Percentiles rank a stretch among this genome's conserved stretches.
These are phyloP conservation scores for Wickerhamiella domercqiae DNA, from an alignment of 805 yeast genomes.

Conservation along the genomic window DNA sequence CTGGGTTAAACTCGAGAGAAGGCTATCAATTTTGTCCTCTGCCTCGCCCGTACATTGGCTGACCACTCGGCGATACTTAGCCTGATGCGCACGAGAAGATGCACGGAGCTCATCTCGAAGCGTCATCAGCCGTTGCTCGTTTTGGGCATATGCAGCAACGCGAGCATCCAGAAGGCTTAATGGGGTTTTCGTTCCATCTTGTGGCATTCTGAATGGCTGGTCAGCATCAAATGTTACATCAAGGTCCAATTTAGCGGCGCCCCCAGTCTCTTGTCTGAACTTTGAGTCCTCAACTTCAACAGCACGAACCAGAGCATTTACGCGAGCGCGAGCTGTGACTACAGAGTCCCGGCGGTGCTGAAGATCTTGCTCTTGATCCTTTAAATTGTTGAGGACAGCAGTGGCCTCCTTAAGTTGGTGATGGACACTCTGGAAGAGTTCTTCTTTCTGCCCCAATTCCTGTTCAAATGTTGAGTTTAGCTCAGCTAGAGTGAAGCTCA, in stretches of 20 bases:
- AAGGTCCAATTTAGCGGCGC: slow-evolving; percentile 7
- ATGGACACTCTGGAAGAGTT: slow-evolving; percentile 37
- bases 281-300: slow-evolving; percentile 45
- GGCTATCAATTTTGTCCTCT: slow-evolving; percentile 59
- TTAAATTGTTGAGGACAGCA: slow-evolving; percentile 17
- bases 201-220: slow-evolving; percentile 61
- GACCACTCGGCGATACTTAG: slow-evolving; percentile 75
- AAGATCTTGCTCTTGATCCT: slow-evolving; percentile 1
- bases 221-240: slow-evolving; percentile 37
- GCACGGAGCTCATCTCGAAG: slow-evolving; percentile 39
- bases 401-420: slow-evolving; percentile 44
- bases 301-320: slow-evolving; percentile 41
- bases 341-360: background rate
- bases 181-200: slow-evolving; percentile 8
- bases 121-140: slow-evolving; percentile 40
- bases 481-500: slow-evolving; percentile 34
- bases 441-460: slow-evolving; percentile 40
- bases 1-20: slow-evolving; percentile 69
- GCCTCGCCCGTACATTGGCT: slow-evolving; percentile 82
- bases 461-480: slow-evolving; percentile 44
- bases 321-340: slow-evolving; percentile 1
- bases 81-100: slow-evolving; percentile 43
- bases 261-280: slow-evolving; percentile 28
- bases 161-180: slow-evolving; percentile 41
- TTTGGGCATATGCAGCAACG: slow-evolving; percentile 60